phyloP scores from a whole-genome alignment of 169 alveolate species.

The Cryptosporidium tyzzeri region DNA sequence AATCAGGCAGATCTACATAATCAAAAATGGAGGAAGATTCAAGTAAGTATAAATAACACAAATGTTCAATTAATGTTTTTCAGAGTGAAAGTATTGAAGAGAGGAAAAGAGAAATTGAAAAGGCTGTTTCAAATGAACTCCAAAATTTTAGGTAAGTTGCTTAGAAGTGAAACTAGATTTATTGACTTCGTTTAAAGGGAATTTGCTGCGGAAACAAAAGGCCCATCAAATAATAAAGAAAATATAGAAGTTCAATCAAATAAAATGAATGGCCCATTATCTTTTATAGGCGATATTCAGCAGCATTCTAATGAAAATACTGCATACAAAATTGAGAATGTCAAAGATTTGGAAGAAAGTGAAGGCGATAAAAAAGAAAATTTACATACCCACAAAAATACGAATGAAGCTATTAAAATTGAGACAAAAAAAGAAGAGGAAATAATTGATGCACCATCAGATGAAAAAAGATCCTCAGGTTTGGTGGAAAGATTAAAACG shows the following conservation, averaged over 20 bases:
- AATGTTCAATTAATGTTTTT: background rate
- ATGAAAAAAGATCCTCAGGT: background rate
- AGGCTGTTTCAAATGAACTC: conserved; percentile 45
- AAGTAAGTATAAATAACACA: conserved; percentile 22
- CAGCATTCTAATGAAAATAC: background rate
- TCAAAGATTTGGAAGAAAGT: background rate
- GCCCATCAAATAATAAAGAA: background rate
- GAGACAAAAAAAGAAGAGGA: conserved; percentile 4
- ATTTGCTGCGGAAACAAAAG: background rate
- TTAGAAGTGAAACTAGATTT: background rate
- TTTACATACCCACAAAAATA: background rate
- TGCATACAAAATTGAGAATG: conserved; percentile 1
- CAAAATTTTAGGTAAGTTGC: conserved; percentile 46
- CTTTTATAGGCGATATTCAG: conserved; percentile 19
- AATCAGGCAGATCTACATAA: conserved; percentile 1
- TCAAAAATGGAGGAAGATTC: conserved; percentile 26
- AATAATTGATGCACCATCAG: conserved; percentile 53
- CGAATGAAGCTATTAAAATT: background rate
- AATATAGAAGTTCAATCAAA: background rate
- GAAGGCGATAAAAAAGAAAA: background rate
- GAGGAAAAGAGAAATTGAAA: conserved; percentile 19
- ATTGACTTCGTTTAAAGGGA: background rate
- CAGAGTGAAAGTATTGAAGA: conserved; percentile 9
- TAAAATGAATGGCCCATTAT: conserved; percentile 48
- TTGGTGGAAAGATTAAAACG: conserved; percentile 51